phyloP scores from a whole-genome alignment of 371 early-diverging fungal genomes.

The Mucor piriformis region DNA sequence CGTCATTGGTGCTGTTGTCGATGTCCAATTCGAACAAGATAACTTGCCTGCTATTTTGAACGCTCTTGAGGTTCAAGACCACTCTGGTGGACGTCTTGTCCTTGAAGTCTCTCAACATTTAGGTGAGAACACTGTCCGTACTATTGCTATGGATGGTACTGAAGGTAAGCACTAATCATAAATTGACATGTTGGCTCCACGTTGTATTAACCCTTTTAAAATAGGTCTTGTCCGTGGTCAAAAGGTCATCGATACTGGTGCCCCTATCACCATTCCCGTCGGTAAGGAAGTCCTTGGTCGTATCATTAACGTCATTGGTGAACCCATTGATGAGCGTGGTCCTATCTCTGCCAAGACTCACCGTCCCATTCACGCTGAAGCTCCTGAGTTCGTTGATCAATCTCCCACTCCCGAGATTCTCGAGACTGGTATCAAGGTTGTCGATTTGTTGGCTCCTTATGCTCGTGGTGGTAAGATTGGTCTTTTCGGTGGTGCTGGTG shows the following conservation, averaged over 20 bases:
- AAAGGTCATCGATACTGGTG: slow-evolving; percentile 88
- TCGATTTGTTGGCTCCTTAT: slow-evolving; percentile 97
- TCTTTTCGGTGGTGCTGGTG: slow-evolving; percentile 98
- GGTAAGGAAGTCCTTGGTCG: slow-evolving; percentile 94
- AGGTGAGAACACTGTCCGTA: slow-evolving; percentile 96
- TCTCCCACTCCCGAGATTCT: slow-evolving; percentile 93
- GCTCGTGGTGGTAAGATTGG: slow-evolving; percentile 98
- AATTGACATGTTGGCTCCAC: slow-evolving; percentile 1
- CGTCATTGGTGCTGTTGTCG: slow-evolving; percentile 97
- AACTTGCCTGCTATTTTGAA: slow-evolving; percentile 92
- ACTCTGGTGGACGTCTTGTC: slow-evolving; percentile 79
- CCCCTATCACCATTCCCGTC: slow-evolving; percentile 90
- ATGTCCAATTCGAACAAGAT: slow-evolving; percentile 92
- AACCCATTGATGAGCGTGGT: slow-evolving; percentile 94
- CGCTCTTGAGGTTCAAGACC: slow-evolving; percentile 89
- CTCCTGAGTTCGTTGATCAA: slow-evolving; percentile 93
- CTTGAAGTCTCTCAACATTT: slow-evolving; percentile 95
- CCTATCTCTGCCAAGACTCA: slow-evolving; percentile 85
- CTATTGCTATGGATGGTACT: slow-evolving; percentile 96
- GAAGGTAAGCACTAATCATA: slow-evolving; percentile 15
- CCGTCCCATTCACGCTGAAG: slow-evolving; percentile 86
- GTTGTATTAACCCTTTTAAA: neutral
- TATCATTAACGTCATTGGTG: slow-evolving; percentile 97
- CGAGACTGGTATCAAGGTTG: slow-evolving; percentile 98
- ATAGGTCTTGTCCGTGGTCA: slow-evolving; percentile 93